Conservation (phyloP, 1,284 basidiomycete genomes). For the Tylopilus orsonianus region DNA sequence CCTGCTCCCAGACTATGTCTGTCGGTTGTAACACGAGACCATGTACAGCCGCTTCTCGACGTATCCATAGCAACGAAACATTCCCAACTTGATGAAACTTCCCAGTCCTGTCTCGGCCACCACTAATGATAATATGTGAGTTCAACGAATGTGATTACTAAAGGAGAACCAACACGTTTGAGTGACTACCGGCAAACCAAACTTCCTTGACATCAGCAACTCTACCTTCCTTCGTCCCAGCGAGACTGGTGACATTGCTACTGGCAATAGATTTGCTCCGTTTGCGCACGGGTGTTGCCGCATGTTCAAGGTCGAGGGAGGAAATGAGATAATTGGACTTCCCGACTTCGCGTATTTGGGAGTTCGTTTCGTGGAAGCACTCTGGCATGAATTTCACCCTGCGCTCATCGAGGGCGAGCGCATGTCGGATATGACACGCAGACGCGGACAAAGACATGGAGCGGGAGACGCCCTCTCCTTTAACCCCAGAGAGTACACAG, state of each 20-base stretch:
- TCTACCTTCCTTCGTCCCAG: no score
- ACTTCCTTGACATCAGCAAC: conserved; percentile 18
- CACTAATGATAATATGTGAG: conserved; percentile 1
- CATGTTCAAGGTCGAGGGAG: not conserved
- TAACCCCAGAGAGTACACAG: conserved; percentile 35
- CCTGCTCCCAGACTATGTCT: conserved; percentile 11
- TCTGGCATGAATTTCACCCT: conserved; percentile 40
- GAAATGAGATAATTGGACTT: not conserved
- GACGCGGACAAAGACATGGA: conserved; percentile 6
- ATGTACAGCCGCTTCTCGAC: conserved; percentile 9
- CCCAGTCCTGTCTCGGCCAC: conserved; percentile 4
- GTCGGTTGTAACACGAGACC: conserved; percentile 14
- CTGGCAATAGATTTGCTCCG: not conserved
- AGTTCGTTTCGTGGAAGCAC: conserved; percentile 20
- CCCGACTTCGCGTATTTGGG: not conserved
- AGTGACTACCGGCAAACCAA: conserved; percentile 29
- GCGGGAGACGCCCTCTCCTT: conserved; percentile 19
- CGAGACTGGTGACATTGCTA: not conserved
- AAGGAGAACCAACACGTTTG: conserved; percentile 23
- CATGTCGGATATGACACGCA: conserved; percentile 37
- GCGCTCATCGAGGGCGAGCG: conserved; percentile 37
- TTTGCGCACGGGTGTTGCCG: not conserved
- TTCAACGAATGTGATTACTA: no score
- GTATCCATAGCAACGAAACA: conserved; percentile 21
- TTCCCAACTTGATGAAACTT: conserved; percentile 11